A percentile compares a stretch with the other conserved stretches of the same genome.
phyloP scores from a whole-genome alignment of 1,284 basidiomycete genomes.

The Ustilago tritici region DNA sequence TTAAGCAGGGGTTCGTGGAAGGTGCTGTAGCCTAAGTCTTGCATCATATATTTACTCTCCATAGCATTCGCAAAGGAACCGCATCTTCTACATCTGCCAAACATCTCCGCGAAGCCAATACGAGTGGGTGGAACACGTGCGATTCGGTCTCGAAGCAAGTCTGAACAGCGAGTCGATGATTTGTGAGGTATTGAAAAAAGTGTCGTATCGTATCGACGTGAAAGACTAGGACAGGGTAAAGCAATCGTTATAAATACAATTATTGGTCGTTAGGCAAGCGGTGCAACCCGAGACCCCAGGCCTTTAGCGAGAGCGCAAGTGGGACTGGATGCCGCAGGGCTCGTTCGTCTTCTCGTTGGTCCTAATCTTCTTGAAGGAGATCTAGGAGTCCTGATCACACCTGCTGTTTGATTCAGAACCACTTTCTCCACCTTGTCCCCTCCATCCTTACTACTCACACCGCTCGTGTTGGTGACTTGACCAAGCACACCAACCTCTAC shows the following conservation, averaged over 20 bases:
- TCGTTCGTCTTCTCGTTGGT: background rate
- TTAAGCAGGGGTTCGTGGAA: background rate
- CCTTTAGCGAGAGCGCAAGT: background rate
- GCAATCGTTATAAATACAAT: background rate
- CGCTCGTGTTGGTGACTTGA: background rate
- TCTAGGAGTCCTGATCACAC: background rate
- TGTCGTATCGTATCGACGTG: background rate
- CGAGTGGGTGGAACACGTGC: too few relatives aligned
- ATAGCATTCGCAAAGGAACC: background rate
- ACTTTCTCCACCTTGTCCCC: background rate
- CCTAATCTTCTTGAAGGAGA: conserved; percentile 5
- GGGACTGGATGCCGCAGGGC: background rate
- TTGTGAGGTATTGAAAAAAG: too few relatives aligned
- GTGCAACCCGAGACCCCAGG: background rate
- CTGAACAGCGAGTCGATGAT: too few relatives aligned
- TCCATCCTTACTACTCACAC: background rate
- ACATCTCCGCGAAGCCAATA: too few relatives aligned
- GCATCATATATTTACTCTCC: background rate
- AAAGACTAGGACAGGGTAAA: background rate
- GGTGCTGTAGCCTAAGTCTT: background rate
- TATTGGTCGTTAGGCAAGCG: background rate
- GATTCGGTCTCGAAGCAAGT: too few relatives aligned
- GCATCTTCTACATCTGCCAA: too few relatives aligned
- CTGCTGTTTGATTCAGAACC: background rate
- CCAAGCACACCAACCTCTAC: background rate